These are phyloP conservation scores for Penicillium griseofulvum DNA, from an alignment of 2,329 filamentous ascomycete species.

Conservation along the genomic window DNA sequence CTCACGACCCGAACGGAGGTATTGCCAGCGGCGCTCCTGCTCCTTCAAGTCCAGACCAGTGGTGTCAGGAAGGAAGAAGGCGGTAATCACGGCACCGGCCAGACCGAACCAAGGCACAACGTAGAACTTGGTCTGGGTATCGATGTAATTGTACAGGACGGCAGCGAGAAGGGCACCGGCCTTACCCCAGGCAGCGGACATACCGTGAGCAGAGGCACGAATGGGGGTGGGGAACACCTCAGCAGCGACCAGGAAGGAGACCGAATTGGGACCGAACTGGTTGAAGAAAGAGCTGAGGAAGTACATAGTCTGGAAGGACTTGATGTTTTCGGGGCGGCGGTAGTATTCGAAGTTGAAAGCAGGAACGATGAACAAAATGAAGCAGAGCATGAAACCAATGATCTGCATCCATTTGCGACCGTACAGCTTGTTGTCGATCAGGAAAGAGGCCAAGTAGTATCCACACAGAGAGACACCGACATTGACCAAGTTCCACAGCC, in stretches of 20 bases:
- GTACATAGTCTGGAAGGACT: constrained; percentile 97
- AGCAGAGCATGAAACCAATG: constrained; percentile 86
- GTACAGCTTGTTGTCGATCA: constrained; percentile 96
- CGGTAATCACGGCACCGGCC: constrained; percentile 77
- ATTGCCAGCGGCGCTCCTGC: constrained; percentile 90
- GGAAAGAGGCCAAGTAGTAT: constrained; percentile 84
- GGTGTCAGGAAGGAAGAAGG: constrained; percentile 88
- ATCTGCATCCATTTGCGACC: constrained; percentile 97
- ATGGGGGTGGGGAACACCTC: constrained; percentile 96
- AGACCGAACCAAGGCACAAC: constrained; percentile 96
- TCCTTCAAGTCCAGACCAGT: constrained; percentile 96
- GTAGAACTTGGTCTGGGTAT: constrained; percentile 78
- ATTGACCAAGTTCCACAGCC: constrained; percentile 93
- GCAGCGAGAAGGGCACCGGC: constrained; percentile 81
- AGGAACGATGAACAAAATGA: constrained; percentile 88
- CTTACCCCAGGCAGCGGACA: constrained; percentile 90
- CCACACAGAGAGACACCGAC: constrained; percentile 79
- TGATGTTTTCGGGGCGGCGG: constrained; percentile 66
- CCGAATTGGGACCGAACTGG: constrained; percentile 94
- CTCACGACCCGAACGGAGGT: constrained; percentile 73
- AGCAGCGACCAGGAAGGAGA: constrained; percentile 93
- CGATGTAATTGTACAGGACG: constrained; percentile 93
- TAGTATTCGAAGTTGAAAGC: constrained; percentile 88
- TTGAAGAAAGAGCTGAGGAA: constrained; percentile 98
- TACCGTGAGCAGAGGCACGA: constrained; percentile 88